Evolutionary conservation across 306 rosid species (phyloP), one percentile per base, ranked within the genome.

Genomic region (Macrotyloma uniflorum): DNA sequence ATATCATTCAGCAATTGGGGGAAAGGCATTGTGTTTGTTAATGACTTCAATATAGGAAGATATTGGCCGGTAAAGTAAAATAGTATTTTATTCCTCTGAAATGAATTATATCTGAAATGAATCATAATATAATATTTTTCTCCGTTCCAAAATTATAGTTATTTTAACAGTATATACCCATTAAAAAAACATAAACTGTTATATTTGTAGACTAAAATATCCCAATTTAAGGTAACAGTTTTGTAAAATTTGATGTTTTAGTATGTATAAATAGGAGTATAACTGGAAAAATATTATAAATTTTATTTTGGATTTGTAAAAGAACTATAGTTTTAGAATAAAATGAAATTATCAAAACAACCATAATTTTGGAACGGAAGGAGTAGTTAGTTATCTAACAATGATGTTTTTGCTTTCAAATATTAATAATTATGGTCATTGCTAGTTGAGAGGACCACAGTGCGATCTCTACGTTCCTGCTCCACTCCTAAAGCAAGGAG

Each of bases 41-140:
- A 95, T 79, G 87, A 90, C 66, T 95, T 92, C 80, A 91, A 91
- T 70, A 47, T 95, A 1, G 98, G 98, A 83, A 92, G 97, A 87
- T 95, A 85, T 83, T 95, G 98, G 98, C 98, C 93, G 91, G 98
- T 92, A 92, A 75, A 83, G 97, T 92, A 91, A 77, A 84, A 16
- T 45, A 18, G 35, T 64, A 67, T 42, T 38, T 70, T 47, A 26
- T 54, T 58, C 43, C 67, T 71, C 63, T 50, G 79, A 38, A 42
- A 11, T 19, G 26, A 70, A 70, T 79, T 63, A 43, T 58, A 40
- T 70, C 40, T 40, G 73, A n/a, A n/a, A n/a, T 50, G 40, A 26
- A 49, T 72, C 47, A 8, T 20, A 67, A 33, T 59, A 74, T 28
- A 42, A 57, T 24, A 35, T 36, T 8, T n/a, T 36, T 36, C 7